These are phyloP conservation scores for Cystofilobasidium ferigula DNA, from an alignment of 768 basidiomycete species.

Conservation along the genomic window DNA sequence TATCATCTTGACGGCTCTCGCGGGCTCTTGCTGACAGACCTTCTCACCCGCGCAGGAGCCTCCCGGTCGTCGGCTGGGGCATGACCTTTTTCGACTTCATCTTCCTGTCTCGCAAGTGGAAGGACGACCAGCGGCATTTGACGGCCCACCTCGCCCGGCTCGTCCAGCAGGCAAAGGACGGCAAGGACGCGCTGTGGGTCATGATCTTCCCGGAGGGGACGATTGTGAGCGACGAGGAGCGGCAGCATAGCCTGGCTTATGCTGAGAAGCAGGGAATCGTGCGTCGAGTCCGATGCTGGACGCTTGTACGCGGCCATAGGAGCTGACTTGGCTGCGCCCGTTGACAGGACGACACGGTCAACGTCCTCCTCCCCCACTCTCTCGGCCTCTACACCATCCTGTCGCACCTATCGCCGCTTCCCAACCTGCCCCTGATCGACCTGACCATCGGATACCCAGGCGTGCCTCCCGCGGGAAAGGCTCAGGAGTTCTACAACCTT, in stretches of 20 bases:
- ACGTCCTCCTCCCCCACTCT: constrained; percentile 80
- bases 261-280: constrained; percentile 83
- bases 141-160: constrained; percentile 3
- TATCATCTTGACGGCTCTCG: not conserved
- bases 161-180: constrained; percentile 8
- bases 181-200: constrained; percentile 53
- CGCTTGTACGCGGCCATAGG: too few relatives aligned
- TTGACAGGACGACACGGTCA: constrained; percentile 59
- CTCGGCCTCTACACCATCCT: constrained; percentile 52
- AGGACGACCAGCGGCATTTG: constrained; percentile 18
- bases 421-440: constrained; percentile 61
- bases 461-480: constrained; percentile 65
- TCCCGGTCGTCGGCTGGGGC: constrained; percentile 29
- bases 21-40: not conserved
- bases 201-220: constrained; percentile 94
- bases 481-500: constrained; percentile 79
- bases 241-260: constrained; percentile 73
- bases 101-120: constrained; percentile 54
- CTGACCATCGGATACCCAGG: constrained; percentile 87
- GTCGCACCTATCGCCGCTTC: not conserved
- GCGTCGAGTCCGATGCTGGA: constrained; percentile 38
- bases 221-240: constrained; percentile 72
- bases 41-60: not conserved
- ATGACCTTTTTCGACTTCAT: constrained; percentile 95
- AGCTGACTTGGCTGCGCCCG: not conserved